phyloP scores from a whole-genome alignment of 2,329 filamentous ascomycete genomes.

The Berkeleyomyces basicola region DNA sequence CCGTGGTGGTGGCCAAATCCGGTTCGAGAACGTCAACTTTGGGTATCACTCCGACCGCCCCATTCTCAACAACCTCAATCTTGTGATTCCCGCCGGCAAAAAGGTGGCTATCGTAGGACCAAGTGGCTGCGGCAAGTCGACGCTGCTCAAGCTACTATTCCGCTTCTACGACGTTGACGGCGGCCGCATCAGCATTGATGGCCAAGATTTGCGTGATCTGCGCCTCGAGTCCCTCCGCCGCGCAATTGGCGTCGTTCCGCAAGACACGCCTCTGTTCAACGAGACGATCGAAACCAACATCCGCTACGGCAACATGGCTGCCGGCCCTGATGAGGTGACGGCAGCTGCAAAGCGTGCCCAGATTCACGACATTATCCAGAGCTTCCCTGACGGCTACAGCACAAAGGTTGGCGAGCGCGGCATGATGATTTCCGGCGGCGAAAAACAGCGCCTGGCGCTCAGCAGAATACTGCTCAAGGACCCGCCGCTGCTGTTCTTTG shows the following conservation, averaged over 20 bases:
- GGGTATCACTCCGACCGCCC: conserved; percentile 76
- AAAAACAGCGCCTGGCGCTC: conserved; percentile 82
- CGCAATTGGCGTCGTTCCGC: conserved; percentile 86
- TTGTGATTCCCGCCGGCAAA: conserved; percentile 88
- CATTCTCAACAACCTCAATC: conserved; percentile 66
- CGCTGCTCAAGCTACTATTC: conserved; percentile 77
- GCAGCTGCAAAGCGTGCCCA: conserved; percentile 67
- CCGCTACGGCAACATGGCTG: conserved; percentile 70
- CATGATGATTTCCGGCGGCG: conserved; percentile 91
- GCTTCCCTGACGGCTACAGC: conserved; percentile 73
- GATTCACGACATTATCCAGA: conserved; percentile 65
- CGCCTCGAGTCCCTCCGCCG: conserved; percentile 66
- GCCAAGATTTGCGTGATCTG: conserved; percentile 76
- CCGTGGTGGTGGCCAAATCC: conserved; percentile 65
- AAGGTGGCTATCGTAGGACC: conserved; percentile 93
- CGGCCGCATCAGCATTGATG: conserved; percentile 79
- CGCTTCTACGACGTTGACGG: conserved; percentile 80
- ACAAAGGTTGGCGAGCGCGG: conserved; percentile 88
- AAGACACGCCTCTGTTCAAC: conserved; percentile 95
- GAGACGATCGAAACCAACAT: conserved; percentile 94
- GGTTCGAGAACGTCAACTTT: conserved; percentile 88
- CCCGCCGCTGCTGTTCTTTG: conserved; percentile 80
- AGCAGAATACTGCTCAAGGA: conserved; percentile 76
- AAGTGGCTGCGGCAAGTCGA: conserved; percentile 91
- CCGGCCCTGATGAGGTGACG: conserved; percentile 53